Evolutionary conservation across 163 green algal genomes (phyloP).

Genomic region (Smithsoniella earleae): DNA sequence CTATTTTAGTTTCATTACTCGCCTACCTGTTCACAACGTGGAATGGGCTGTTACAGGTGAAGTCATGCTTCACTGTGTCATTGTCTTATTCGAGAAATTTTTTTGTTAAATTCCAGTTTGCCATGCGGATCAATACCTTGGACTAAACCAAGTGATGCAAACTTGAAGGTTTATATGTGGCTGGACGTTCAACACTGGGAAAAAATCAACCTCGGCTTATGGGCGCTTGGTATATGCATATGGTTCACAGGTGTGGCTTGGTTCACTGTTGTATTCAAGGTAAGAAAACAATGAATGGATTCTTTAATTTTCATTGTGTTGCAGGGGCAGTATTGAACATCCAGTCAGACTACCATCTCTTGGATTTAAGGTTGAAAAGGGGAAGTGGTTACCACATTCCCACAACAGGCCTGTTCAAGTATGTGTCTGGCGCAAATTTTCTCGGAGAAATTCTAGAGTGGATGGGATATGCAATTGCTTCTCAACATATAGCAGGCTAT

Average conservation of each 20-base stretch:
- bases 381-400: not conserved
- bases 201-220: not conserved
- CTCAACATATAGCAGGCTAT: conserved; percentile 6
- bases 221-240: not conserved
- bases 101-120: not conserved
- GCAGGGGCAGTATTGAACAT: not conserved
- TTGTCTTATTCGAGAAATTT: not conserved
- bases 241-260: not conserved
- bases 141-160: not conserved
- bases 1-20: not conserved
- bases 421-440: not conserved
- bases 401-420: not conserved
- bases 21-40: not conserved
- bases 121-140: too few species aligned
- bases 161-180: conserved; percentile 24
- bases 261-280: not conserved
- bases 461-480: conserved; percentile 12
- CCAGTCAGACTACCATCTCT: conserved; percentile 25
- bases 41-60: conserved; percentile 9
- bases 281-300: not conserved
- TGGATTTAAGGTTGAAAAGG: not conserved
- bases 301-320: too few species aligned
- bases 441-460: conserved; percentile 1
- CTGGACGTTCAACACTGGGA: not conserved
- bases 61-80: not conserved